These are phyloP conservation scores for Nephromyces sp. DNA, from an alignment of 169 alveolate species.

Conservation along the genomic window DNA sequence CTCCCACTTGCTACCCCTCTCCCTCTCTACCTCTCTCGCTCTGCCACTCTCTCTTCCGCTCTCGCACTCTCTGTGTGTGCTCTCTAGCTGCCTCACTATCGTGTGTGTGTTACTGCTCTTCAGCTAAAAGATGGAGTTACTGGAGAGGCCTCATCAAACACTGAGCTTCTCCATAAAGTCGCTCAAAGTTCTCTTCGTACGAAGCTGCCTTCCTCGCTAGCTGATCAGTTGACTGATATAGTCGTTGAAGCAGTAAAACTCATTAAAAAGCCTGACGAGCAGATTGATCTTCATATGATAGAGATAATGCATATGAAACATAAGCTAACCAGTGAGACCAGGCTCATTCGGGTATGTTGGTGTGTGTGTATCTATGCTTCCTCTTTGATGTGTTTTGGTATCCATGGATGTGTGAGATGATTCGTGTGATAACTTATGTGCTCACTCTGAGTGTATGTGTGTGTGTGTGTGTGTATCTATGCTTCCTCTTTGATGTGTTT, in stretches of 20 bases:
- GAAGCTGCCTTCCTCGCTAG: constrained; percentile 72
- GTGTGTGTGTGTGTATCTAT: too few species aligned
- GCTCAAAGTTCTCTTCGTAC: constrained; percentile 88
- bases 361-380: too few species aligned
- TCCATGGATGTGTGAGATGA: too few species aligned
- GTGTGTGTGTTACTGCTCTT: neutral
- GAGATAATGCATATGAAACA: constrained; percentile 96
- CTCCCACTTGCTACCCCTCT: neutral
- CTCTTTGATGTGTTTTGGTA: too few species aligned
- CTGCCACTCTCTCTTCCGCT: neutral
- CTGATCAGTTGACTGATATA: constrained; percentile 86
- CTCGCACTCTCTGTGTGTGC: neutral
- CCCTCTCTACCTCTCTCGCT: neutral
- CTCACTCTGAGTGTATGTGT: too few species aligned
- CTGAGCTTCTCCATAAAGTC: constrained; percentile 76
- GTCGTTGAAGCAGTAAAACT: constrained; percentile 83
- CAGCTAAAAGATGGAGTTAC: constrained; percentile 7
- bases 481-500: too few species aligned
- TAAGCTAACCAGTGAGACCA: constrained; percentile 88
- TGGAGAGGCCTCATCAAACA: neutral
- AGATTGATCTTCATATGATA: constrained; percentile 92
- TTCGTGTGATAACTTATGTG: too few species aligned
- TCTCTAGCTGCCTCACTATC: neutral
- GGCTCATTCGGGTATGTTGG: constrained; percentile 69
- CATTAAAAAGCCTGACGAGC: constrained; percentile 49